A percentile compares a stretch with the other conserved stretches of the same genome.
phyloP scores from a whole-genome alignment of 2,329 filamentous ascomycete genomes.

The Chrysoporthe deuterocubensis region DNA sequence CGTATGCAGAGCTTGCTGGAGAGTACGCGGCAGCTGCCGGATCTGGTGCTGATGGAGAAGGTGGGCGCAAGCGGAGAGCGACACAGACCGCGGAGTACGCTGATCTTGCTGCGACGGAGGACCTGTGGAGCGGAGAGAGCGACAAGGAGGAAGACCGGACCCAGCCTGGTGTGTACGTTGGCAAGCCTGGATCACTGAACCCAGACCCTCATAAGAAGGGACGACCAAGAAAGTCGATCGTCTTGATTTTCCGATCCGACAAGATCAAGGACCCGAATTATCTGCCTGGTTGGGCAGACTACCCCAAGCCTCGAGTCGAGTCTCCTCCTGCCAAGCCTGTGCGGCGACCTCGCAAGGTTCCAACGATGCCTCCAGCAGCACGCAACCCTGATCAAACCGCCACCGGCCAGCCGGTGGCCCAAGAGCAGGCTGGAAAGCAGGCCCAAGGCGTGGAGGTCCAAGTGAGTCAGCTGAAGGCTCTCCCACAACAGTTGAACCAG shows the following conservation, averaged over 20 bases:
- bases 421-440: neutral
- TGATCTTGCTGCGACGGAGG: neutral
- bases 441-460: neutral
- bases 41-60: conserved; percentile 1
- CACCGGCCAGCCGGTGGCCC: neutral
- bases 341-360: conserved; percentile 4
- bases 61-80: conserved; percentile 13
- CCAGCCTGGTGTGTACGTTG: conserved; percentile 32
- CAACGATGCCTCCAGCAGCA: neutral
- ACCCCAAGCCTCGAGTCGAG: conserved; percentile 12
- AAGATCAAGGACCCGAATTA: conserved; percentile 33
- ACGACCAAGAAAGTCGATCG: conserved; percentile 38
- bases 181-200: conserved; percentile 36
- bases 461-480: neutral
- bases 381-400: neutral
- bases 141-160: conserved; percentile 18
- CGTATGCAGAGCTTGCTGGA: conserved; percentile 15
- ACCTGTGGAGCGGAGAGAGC: conserved; percentile 14
- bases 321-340: neutral
- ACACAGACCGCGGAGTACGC: conserved; percentile 7
- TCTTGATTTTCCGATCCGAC: conserved; percentile 37
- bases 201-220: conserved; percentile 34
- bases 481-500: neutral
- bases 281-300: conserved; percentile 26
- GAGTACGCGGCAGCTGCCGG: neutral